A percentile compares a stretch with the other conserved stretches of the same genome.
Conservation (phyloP, 768 basidiomycete species). For the Crassisporium funariophilum region DNA sequence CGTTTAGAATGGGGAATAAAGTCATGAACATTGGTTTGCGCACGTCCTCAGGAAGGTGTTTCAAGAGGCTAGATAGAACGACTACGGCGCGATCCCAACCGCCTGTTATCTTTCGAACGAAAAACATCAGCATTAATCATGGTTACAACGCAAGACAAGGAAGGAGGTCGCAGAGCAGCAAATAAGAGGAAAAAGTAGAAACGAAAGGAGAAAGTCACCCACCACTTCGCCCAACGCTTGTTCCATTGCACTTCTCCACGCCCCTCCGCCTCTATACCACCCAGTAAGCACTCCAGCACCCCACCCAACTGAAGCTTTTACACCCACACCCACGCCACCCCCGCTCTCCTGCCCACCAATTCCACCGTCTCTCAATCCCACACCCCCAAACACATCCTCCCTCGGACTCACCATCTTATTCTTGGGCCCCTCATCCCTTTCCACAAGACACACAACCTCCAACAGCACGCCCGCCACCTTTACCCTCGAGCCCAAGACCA, state of each 20-base stretch:
- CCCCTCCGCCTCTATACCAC: conserved; percentile 22
- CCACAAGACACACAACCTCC: conserved; percentile 28
- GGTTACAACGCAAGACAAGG: no score
- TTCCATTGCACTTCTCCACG: conserved; percentile 26
- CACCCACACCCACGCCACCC: conserved; percentile 1
- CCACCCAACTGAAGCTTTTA: conserved; percentile 19
- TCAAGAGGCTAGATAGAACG: conserved; percentile 44
- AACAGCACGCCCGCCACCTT: conserved; percentile 46
- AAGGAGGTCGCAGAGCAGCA: no score
- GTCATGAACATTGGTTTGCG: conserved; percentile 40
- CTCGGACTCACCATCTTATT: conserved; percentile 7
- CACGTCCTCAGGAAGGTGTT: conserved; percentile 49
- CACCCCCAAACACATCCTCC: conserved; percentile 23
- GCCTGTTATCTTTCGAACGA: conserved; percentile 22
- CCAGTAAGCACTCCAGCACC: conserved; percentile 15
- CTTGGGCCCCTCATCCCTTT: background rate
- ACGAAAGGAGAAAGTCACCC: conserved; percentile 12
- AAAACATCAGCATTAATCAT: background rate
- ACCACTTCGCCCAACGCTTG: conserved; percentile 23
- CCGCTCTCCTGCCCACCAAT: no score
- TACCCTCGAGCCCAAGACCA: conserved; percentile 35
- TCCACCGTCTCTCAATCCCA: background rate
- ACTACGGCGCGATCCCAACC: conserved; percentile 46
- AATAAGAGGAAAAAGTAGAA: background rate
- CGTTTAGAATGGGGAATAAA: conserved; percentile 49